Conservation (phyloP, 768 basidiomycete species). For the Strobilomyces dryophilus region DNA sequence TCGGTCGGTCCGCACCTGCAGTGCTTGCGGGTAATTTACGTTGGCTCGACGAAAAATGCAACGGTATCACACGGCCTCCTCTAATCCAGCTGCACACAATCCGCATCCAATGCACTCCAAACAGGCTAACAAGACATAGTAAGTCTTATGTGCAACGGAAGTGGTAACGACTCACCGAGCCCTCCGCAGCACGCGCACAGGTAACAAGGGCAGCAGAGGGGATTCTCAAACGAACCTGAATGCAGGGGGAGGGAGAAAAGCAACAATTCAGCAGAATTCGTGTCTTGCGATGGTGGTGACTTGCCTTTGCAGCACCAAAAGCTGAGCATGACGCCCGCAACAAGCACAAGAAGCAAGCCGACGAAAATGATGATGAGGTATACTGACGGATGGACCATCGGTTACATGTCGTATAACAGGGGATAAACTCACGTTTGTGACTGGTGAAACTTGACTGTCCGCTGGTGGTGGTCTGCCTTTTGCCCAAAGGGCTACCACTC, state of each 20-base stretch:
- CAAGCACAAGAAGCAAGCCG: constrained; percentile 51
- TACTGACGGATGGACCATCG: constrained; percentile 32
- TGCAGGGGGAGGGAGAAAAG: not conserved
- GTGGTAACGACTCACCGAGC: constrained; percentile 40
- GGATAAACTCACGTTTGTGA: constrained; percentile 37
- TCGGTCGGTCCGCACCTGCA: not conserved
- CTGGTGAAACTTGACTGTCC: constrained; percentile 34
- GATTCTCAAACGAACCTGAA: constrained; percentile 55
- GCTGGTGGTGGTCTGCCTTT: constrained; percentile 21
- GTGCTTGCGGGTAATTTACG: not conserved
- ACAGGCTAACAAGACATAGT: constrained; percentile 41
- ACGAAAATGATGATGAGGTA: constrained; percentile 66
- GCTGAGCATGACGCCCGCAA: constrained; percentile 54
- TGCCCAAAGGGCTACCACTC: constrained; percentile 26
- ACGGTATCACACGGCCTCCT: constrained; percentile 15
- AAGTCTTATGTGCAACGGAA: not conserved
- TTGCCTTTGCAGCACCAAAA: constrained; percentile 63
- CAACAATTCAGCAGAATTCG: not conserved
- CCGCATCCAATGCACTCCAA: constrained; percentile 70
- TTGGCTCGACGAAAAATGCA: too few relatives aligned
- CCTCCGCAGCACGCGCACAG: constrained; percentile 71
- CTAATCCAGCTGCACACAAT: constrained; percentile 51
- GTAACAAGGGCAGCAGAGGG: constrained; percentile 67
- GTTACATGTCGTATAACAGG: not conserved
- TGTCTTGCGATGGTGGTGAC: not conserved